phyloP scores from a whole-genome alignment of 179 eudicot species.

The Heliamphora pulchella region DNA sequence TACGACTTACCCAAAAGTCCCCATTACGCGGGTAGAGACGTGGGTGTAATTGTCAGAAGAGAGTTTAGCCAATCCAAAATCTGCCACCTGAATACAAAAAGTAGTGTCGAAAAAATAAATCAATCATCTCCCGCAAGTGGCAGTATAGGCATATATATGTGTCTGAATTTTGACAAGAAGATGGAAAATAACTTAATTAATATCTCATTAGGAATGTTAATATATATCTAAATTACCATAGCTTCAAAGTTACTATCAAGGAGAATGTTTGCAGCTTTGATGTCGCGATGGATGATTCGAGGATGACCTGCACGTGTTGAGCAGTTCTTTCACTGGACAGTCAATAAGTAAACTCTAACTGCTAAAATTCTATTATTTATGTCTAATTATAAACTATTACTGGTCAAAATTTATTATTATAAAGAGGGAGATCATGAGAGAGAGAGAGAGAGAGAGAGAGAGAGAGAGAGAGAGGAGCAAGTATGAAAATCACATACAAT shows the following conservation, averaged over 20 bases:
- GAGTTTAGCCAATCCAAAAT: constrained; percentile 91
- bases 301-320: constrained; percentile 58
- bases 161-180: neutral
- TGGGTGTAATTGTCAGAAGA: constrained; percentile 70
- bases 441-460: neutral
- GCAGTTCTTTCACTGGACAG: too few relatives aligned
- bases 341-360: too few relatives aligned
- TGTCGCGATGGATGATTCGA: constrained; percentile 90
- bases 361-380: too few relatives aligned
- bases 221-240: constrained; percentile 39
- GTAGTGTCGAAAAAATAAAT: too few relatives aligned
- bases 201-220: too few relatives aligned
- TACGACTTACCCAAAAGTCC: constrained; percentile 78
- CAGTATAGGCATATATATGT: neutral
- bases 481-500: constrained; percentile 42
- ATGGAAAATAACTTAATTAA: neutral
- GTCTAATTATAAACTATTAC: too few relatives aligned
- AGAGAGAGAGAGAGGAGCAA: neutral
- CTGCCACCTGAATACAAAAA: constrained; percentile 57
- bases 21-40: constrained; percentile 96
- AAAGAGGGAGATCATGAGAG: neutral
- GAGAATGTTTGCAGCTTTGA: constrained; percentile 93
- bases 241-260: constrained; percentile 73
- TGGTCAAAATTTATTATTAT: too few relatives aligned
- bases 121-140: neutral